A percentile compares a stretch with the other conserved stretches of the same genome.
These are phyloP conservation scores for Castanopsis chinensis DNA, from an alignment of 306 rosid genomes.

Conservation along the genomic window DNA sequence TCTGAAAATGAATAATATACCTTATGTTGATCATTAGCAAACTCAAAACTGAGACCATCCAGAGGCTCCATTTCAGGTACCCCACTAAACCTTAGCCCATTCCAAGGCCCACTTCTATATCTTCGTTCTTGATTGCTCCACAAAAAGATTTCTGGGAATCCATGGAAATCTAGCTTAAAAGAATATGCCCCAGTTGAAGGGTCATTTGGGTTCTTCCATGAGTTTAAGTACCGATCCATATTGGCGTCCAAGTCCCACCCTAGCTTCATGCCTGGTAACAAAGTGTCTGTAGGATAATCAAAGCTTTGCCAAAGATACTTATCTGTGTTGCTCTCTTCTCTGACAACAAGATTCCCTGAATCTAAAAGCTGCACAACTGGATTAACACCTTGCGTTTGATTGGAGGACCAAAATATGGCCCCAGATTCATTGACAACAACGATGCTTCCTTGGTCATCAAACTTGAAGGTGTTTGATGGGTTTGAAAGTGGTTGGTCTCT, in stretches of 20 bases:
- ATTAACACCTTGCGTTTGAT: slow-evolving; percentile 17
- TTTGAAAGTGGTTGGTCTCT: slow-evolving; percentile 55
- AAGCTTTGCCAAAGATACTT: slow-evolving; percentile 69
- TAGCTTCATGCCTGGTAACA: slow-evolving; percentile 66
- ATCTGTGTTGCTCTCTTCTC: slow-evolving; percentile 22
- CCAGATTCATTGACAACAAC: slow-evolving; percentile 29
- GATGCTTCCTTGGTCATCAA: slow-evolving; percentile 38
- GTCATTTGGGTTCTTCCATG: slow-evolving; percentile 50
- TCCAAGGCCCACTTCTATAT: slow-evolving; percentile 82
- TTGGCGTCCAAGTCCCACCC: slow-evolving; percentile 56
- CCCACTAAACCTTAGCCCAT: slow-evolving; percentile 67
- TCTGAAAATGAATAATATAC: slow-evolving; percentile 48
- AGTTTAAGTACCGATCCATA: slow-evolving; percentile 38
- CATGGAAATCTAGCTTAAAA: slow-evolving; percentile 44
- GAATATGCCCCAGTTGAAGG: slow-evolving; percentile 55
- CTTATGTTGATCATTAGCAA: slow-evolving; percentile 26
- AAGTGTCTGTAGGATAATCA: slow-evolving; percentile 61
- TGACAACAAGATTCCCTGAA: slow-evolving; percentile 54
- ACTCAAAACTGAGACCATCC: slow-evolving; percentile 30
- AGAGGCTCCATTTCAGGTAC: slow-evolving; percentile 55
- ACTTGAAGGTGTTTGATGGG: slow-evolving; percentile 32
- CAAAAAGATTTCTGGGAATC: slow-evolving; percentile 59
- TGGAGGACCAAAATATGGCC: slow-evolving; percentile 44
- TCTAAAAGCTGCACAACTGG: slow-evolving; percentile 55
- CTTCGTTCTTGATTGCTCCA: neutral